Evolutionary conservation across 306 rosid species (phyloP), one percentile per base, ranked within the genome.

Genomic region (Quercus agrifolia): DNA sequence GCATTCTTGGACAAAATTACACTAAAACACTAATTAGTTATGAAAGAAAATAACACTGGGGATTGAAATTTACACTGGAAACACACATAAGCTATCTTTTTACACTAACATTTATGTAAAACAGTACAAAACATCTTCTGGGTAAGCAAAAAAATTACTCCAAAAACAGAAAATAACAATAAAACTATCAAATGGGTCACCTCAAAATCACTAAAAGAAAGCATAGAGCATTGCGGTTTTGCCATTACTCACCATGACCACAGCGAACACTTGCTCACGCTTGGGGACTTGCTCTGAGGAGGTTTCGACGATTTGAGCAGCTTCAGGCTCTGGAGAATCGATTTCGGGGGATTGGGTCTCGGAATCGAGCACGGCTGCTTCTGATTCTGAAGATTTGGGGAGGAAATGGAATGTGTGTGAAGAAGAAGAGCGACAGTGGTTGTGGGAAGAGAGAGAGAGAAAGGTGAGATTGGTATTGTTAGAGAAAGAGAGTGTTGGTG

Each of bases 191-290:
- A 15, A 28, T 54, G 20, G 44, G 67, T 18, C 35, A n/a, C 31
- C 57, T n/a, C 56, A 54, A 38, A 41, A 41, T n/a, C 15, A 61
- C 21, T 41, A 8, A 21, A 75, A 41, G 38, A 58, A 46, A 25
- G 59, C 55, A 51, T 55, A 41, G 1, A 81, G 41, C 11, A n/a
- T 14, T 6, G 8, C 6, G 17, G 15, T 35, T 74, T 28, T 21
- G 20, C 2, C 20, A 35, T 27, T 18, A 85, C 91, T 76, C 55
- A 95, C 99, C 99, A 95, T 90, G 44, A 93, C 96, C 12, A 95
- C 99, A 11, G 94, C 99, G 78, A 93, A 93, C 70, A 91, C 79
- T 25, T 91, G 84, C 82, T 95, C 98, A 75, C 97, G 93, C 15
- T 85, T 77, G 1, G 92, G 86, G 54, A 80, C 61, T 62, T 78